phyloP scores from a whole-genome alignment of 2,329 filamentous ascomycete species.

The Elsinoe necatrix region DNA sequence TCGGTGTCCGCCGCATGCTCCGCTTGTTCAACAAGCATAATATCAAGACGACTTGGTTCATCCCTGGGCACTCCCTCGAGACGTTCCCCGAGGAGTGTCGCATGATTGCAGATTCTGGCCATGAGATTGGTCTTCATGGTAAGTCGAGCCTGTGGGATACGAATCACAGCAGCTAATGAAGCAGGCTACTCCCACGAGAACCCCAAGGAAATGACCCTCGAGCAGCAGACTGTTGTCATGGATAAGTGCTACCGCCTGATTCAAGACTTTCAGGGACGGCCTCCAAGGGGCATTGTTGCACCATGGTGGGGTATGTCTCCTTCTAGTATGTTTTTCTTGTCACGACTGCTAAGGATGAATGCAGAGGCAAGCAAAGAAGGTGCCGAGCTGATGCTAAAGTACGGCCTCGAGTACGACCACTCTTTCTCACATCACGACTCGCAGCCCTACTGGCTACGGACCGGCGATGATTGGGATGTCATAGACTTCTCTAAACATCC shows the following conservation, averaged over 20 bases:
- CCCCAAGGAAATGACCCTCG: slow-evolving; percentile 60
- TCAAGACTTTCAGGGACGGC: slow-evolving; percentile 62
- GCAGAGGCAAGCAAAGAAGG: slow-evolving; percentile 44
- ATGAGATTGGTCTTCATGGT: slow-evolving; percentile 52
- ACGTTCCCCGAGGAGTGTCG: slow-evolving; percentile 59
- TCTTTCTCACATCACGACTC: slow-evolving; percentile 59
- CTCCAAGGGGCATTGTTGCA: slow-evolving; percentile 62
- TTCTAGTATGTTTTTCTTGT: slow-evolving; percentile 26
- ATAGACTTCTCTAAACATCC: slow-evolving; percentile 58
- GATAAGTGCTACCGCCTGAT: slow-evolving; percentile 65
- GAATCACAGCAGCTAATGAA: too few relatives aligned
- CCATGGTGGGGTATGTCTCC: slow-evolving; percentile 44
- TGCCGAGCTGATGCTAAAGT: slow-evolving; percentile 54
- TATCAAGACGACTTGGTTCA: slow-evolving; percentile 62
- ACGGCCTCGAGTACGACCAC: slow-evolving; percentile 64
- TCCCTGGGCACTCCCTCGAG: slow-evolving; percentile 55
- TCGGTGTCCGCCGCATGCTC: slow-evolving; percentile 56
- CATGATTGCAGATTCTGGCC: slow-evolving; percentile 53
- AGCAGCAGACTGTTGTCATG: slow-evolving; percentile 67
- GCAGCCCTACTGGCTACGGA: slow-evolving; percentile 44
- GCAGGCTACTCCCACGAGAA: slow-evolving; percentile 63
- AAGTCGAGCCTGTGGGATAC: too few relatives aligned
- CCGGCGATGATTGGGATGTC: slow-evolving; percentile 58
- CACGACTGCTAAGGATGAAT: background rate
- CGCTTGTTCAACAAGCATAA: slow-evolving; percentile 64